Percentiles rank a stretch among this genome's conserved stretches.
Conservation (phyloP, 192 early-diverging fungal species). For the Coemansia sp. region DNA sequence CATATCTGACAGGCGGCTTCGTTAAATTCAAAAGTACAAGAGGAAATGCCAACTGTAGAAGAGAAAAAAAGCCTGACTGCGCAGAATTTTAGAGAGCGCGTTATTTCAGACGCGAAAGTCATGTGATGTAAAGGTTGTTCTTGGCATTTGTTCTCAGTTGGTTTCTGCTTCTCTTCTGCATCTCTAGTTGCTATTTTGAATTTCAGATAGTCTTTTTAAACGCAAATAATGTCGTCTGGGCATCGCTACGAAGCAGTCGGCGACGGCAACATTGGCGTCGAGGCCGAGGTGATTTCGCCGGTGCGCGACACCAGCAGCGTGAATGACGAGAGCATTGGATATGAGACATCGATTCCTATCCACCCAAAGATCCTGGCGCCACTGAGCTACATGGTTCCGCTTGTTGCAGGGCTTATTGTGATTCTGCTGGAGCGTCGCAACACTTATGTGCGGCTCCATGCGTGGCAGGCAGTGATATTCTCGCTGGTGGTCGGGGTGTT, state of each 20-base stretch:
- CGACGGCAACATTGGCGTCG: conserved; percentile 49
- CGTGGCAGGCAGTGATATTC: conserved; percentile 48
- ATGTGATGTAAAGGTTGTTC: neutral
- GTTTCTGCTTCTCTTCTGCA: neutral
- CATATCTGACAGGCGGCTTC: neutral
- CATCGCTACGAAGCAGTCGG: conserved; percentile 48
- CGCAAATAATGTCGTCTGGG: conserved; percentile 28
- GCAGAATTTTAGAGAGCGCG: neutral
- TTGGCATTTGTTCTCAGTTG: neutral
- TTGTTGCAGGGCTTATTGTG: conserved; percentile 31
- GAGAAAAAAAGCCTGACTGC: neutral
- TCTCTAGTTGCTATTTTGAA: neutral
- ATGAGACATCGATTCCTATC: conserved; percentile 46
- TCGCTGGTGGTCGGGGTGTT: conserved; percentile 18
- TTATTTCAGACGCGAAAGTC: neutral
- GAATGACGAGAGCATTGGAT: conserved; percentile 44
- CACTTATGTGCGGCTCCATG: conserved; percentile 48
- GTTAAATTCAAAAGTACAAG: neutral
- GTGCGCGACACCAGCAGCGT: conserved; percentile 18
- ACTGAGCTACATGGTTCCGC: conserved; percentile 41
- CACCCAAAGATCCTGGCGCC: conserved; percentile 53
- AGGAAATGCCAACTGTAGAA: neutral
- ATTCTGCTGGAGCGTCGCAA: conserved; percentile 47
- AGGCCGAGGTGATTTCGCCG: conserved; percentile 42
- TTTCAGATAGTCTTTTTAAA: neutral